phyloP scores from a whole-genome alignment of 768 basidiomycete species.

The Russula griseocarnosa region DNA sequence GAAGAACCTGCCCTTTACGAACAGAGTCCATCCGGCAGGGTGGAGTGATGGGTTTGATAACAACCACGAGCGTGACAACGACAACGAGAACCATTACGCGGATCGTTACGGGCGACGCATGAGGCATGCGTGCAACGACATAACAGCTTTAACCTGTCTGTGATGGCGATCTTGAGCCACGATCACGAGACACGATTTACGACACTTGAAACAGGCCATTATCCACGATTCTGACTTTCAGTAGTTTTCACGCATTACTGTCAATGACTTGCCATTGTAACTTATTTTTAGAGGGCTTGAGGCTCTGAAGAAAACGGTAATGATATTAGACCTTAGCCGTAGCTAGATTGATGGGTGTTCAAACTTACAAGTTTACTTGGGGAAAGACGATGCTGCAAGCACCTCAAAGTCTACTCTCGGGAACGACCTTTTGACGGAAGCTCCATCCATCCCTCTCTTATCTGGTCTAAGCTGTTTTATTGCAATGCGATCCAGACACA shows the following conservation, averaged over 20 bases:
- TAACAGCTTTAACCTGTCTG: neutral
- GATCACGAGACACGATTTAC: neutral
- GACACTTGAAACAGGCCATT: neutral
- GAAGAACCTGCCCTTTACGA: slow-evolving; percentile 24
- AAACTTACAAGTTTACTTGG: no score
- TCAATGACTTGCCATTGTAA: neutral
- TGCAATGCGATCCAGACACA: no score
- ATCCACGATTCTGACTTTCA: neutral
- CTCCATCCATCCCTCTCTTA: no score
- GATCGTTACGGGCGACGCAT: slow-evolving; percentile 22
- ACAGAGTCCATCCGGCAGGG: slow-evolving; percentile 18
- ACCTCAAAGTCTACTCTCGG: no score
- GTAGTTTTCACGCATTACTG: neutral
- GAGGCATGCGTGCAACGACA: neutral
- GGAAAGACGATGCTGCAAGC: no score
- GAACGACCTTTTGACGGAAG: no score
- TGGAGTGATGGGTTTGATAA: slow-evolving; percentile 23
- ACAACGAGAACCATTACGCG: slow-evolving; percentile 26
- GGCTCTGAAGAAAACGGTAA: neutral
- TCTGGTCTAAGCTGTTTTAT: no score
- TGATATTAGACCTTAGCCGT: neutral
- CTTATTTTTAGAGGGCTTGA: neutral
- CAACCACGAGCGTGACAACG: slow-evolving; percentile 28
- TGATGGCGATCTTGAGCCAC: no score
- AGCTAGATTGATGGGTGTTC: neutral